A percentile compares a stretch with the other conserved stretches of the same genome.
phyloP scores from a whole-genome alignment of 129 eudicot genomes.

The Mikania micrantha region DNA sequence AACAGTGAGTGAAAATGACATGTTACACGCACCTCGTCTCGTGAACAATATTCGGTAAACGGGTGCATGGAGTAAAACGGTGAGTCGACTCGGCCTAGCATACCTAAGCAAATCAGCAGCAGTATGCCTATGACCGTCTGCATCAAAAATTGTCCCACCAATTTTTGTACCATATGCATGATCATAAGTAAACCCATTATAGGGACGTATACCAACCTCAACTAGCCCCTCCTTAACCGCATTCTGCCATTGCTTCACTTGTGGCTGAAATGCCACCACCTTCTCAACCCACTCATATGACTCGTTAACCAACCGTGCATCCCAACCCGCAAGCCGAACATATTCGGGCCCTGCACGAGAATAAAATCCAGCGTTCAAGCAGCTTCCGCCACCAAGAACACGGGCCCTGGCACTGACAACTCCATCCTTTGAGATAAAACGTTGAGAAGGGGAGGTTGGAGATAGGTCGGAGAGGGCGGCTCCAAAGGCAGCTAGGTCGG shows the following conservation, averaged over 20 bases:
- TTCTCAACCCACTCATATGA: conserved; percentile 84
- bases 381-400: conserved; percentile 78
- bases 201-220: conserved; percentile 60
- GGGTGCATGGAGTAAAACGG: conserved; percentile 64
- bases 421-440: conserved; percentile 80
- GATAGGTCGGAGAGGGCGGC: conserved; percentile 61
- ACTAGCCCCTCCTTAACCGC: conserved; percentile 73
- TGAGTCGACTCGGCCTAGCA: conserved; percentile 53
- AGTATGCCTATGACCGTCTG: conserved; percentile 59
- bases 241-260: conserved; percentile 65
- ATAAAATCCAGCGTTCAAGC: conserved; percentile 86
- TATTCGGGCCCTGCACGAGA: conserved; percentile 52
- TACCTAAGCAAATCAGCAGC: conserved; percentile 72
- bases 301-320: conserved; percentile 49
- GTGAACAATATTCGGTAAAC: conserved; percentile 60
- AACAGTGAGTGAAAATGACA: too few species aligned
- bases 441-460: conserved; percentile 70
- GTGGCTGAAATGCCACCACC: conserved; percentile 73
- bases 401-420: conserved; percentile 74
- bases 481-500: conserved; percentile 55
- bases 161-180: conserved; percentile 68
- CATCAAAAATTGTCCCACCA: conserved; percentile 79
- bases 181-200: conserved; percentile 76
- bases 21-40: conserved; percentile 45
- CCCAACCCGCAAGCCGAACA: conserved; percentile 61